Evolutionary conservation across 352 stramenopile genomes (phyloP), one percentile per base, ranked within the genome.

Genomic region (Pythium phragmitis): DNA sequence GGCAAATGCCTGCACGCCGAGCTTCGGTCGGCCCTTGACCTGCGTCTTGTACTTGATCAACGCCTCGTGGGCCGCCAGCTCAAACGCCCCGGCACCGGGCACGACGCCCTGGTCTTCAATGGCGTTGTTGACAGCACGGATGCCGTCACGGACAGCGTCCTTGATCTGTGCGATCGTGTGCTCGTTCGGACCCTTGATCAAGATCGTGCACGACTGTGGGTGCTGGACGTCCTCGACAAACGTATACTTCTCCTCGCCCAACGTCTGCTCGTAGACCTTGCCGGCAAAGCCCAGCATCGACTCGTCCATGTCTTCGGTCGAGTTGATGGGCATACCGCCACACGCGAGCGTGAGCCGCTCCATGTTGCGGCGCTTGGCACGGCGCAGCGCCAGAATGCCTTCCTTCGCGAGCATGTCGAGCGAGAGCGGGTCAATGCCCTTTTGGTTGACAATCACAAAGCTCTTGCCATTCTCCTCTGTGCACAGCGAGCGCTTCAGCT

Each of bases 381-480:
- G 87, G 55, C 98, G 92, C 58, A 99, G 75, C 34, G 96, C 98
- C 28, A 99, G 74, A 75, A 99, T 99, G 41, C 97, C 97, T 75
- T 99, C 98, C 87, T 99, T 99, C 52, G 98, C 98, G 66, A 99
- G 97, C 88, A 99, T 99, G 84, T 99, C 97, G 30, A 99, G 80
- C 56, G 85, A 98, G 58, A 99, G 86, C 19, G 98, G 97, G 86
- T 99, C 98, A 71, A 99, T 99, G 57, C 97, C 97, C 84, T 99
- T 99, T 87, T 99, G 97, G 87, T 99, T 99, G 73, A 99, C 98
- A 58, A 99, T 96, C 43, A 99, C 96, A 85, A 99, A 99, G 42
- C 77, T 96, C 75, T 99, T 96, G 46, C 95, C 92, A 69, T 99
- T 97, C 73, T 98, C 89, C 23, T 92, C 84, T 60, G 87, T 95